phyloP scores from a whole-genome alignment of 257 asterid species.

The Linderniella brevidens region DNA sequence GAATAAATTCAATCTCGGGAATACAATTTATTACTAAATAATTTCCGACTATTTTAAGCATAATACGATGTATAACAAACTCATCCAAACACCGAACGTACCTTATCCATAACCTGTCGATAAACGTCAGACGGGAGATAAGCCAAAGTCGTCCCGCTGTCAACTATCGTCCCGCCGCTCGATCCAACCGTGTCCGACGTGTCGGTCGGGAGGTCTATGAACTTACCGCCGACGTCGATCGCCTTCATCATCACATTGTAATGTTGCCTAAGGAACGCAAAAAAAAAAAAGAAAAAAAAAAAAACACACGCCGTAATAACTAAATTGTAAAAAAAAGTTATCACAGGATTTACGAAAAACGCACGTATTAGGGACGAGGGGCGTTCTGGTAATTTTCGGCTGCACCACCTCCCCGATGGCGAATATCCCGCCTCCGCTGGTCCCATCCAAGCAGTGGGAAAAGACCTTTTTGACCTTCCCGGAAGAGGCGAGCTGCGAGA shows the following conservation, averaged over 20 bases:
- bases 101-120: slow-evolving; percentile 34
- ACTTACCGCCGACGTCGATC: slow-evolving; percentile 67
- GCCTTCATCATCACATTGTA: slow-evolving; percentile 54
- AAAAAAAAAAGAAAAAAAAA: slow-evolving; percentile 1
- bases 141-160: slow-evolving; percentile 92
- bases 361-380: slow-evolving; percentile 68
- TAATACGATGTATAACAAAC: neutral
- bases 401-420: slow-evolving; percentile 85
- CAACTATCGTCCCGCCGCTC: slow-evolving; percentile 53
- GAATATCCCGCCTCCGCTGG: slow-evolving; percentile 85
- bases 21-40: too few relatives aligned
- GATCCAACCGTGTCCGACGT: slow-evolving; percentile 19
- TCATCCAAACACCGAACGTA: too few relatives aligned
- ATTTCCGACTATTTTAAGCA: too few relatives aligned
- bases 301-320: too few relatives aligned
- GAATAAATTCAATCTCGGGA: too few relatives aligned
- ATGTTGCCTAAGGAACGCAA: slow-evolving; percentile 40
- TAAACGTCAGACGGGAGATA: slow-evolving; percentile 67
- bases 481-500: slow-evolving; percentile 80
- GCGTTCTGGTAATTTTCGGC: slow-evolving; percentile 68
- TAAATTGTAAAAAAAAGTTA: too few relatives aligned
- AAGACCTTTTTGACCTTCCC: slow-evolving; percentile 64
- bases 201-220: slow-evolving; percentile 41
- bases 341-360: too few relatives aligned
- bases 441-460: slow-evolving; percentile 90